phyloP scores from a whole-genome alignment of 176 grass and related monocot species.

The Triticum aestivum region IWGSC_CS_RefSeq_v2.1 NC_057809.1:595479305-595479804 shows the following conservation, averaged over 20 bases:
- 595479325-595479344: constrained; percentile 39
- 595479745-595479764: constrained; percentile 48
- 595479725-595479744: constrained; percentile 45
- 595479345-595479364: constrained; percentile 55
- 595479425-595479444: constrained; percentile 42
- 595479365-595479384: not conserved
- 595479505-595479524: constrained; percentile 36
- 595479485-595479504: constrained; percentile 46
- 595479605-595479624: not conserved
- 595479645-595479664: constrained; percentile 38
- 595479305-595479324: constrained; percentile 57
- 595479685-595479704: constrained; percentile 39
- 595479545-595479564: constrained; percentile 39
- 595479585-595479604: constrained; percentile 23
- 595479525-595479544: constrained; percentile 29
- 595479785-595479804: constrained; percentile 51
- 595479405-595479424: constrained; percentile 49
- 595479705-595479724: constrained; percentile 51
- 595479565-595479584: constrained; percentile 45
- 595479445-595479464: constrained; percentile 46
- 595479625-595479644: not conserved
- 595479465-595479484: constrained; percentile 34
- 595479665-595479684: constrained; percentile 60
- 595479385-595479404: not conserved
- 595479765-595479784: constrained; percentile 49